Conservation (phyloP, 805 yeast genomes). For the Myxozyma lipomycoides region DNA sequence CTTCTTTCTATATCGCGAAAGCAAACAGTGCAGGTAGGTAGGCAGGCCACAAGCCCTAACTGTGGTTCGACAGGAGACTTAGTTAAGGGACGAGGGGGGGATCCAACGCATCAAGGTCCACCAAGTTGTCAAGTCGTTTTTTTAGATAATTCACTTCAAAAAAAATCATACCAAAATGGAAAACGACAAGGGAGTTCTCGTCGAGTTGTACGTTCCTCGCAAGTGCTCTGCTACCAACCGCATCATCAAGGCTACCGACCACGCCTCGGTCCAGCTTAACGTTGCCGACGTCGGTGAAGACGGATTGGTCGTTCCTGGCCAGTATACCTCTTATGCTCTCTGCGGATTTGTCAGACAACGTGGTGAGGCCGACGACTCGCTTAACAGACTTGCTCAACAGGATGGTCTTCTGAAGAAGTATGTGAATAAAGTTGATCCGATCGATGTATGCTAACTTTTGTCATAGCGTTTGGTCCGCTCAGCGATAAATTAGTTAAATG, state of each 20-base stretch:
- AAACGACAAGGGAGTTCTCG: conserved; percentile 99
- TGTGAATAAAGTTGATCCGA: conserved; percentile 46
- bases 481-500: conserved; percentile 29
- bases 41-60: too few species aligned
- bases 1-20: too few species aligned
- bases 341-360: conserved; percentile 96
- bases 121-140: too few species aligned
- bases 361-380: conserved; percentile 99
- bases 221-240: conserved; percentile 99
- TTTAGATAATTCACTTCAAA: too few species aligned
- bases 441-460: conserved; percentile 6
- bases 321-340: conserved; percentile 91
- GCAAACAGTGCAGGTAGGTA: too few species aligned
- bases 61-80: too few species aligned
- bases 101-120: too few species aligned
- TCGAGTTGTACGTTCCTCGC: conserved; percentile 99
- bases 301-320: conserved; percentile 91
- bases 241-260: conserved; percentile 99
- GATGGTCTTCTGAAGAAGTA: conserved; percentile 92
- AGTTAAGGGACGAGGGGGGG: too few species aligned
- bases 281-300: conserved; percentile 96
- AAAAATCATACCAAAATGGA: conserved; percentile 94
- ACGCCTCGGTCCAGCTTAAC: conserved; percentile 98
- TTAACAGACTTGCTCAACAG: conserved; percentile 98
- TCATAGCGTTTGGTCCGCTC: conserved; percentile 32